These are phyloP conservation scores for Taiozyma onychis DNA, from an alignment of 1,139 yeast species.

Conservation along the genomic window DNA sequence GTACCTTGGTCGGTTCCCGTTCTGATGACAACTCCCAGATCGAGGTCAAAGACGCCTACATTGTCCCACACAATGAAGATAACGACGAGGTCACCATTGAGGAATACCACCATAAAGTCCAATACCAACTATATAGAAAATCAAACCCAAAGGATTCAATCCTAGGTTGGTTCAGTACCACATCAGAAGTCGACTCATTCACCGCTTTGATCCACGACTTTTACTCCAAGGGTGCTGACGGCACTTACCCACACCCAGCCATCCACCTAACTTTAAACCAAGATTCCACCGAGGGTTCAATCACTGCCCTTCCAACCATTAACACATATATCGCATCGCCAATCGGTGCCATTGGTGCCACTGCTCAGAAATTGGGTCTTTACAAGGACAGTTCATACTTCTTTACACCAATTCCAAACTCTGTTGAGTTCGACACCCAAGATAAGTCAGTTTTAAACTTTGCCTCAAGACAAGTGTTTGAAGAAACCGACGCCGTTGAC, in stretches of 20 bases:
- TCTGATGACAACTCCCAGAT: conserved; percentile 82
- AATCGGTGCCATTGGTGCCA: conserved; percentile 49
- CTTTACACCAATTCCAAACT: conserved; percentile 74
- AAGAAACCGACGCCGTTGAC: conserved; percentile 23
- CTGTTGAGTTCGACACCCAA: conserved; percentile 52
- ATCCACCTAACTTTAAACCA: conserved; percentile 63
- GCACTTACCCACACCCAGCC: conserved; percentile 74
- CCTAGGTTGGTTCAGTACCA: conserved; percentile 86
- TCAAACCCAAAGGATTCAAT: conserved; percentile 78
- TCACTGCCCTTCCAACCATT: conserved; percentile 43
- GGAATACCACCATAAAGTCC: conserved; percentile 65
- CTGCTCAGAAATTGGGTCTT: conserved; percentile 32
- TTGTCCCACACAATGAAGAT: conserved; percentile 79
- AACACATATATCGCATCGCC: conserved; percentile 74
- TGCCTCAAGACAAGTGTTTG: conserved; percentile 29
- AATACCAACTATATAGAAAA: conserved; percentile 69
- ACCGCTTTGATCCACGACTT: conserved; percentile 85
- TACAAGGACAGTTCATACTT: conserved; percentile 61
- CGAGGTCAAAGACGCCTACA: conserved; percentile 71
- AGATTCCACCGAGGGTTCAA: conserved; percentile 34
- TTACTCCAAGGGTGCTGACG: conserved; percentile 60
- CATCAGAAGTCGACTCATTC: conserved; percentile 59
- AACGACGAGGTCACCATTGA: conserved; percentile 72
- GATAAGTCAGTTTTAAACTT: conserved; percentile 55
- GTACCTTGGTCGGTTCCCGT: conserved; percentile 76